Percentiles rank a stretch among this genome's conserved stretches.
Conservation (phyloP, 2,329 filamentous ascomycete genomes). For the Sphaerulina musiva region DNA sequence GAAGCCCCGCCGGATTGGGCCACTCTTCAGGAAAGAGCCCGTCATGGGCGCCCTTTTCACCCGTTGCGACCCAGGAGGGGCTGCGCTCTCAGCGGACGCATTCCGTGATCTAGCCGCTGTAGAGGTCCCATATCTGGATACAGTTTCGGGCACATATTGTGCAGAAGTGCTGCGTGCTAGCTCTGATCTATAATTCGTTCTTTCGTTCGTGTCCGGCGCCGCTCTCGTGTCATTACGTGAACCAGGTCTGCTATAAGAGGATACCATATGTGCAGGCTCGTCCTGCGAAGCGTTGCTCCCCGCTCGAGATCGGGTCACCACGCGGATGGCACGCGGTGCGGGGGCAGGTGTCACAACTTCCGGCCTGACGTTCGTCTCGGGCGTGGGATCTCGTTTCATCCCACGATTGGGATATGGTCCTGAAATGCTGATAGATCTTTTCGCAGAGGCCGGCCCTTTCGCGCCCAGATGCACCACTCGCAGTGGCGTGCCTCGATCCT, state of each 20-base stretch:
- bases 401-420: conserved; percentile 30
- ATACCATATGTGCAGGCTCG: conserved; percentile 20
- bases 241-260: conserved; percentile 28
- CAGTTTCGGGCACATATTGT: conserved; percentile 47
- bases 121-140: conserved; percentile 35
- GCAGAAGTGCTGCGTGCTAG: conserved; percentile 32
- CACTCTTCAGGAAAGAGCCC: conserved; percentile 69
- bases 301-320: conserved; percentile 27
- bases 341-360: conserved; percentile 35
- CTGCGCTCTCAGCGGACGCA: conserved; percentile 53
- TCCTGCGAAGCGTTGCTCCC: conserved; percentile 35
- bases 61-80: conserved; percentile 66
- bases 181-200: conserved; percentile 19
- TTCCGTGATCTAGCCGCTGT: conserved; percentile 47
- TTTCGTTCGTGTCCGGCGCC: conserved; percentile 18
- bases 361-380: conserved; percentile 22
- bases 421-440: conserved; percentile 31
- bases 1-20: conserved; percentile 63
- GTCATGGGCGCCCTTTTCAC: conserved; percentile 71
- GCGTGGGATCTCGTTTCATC: conserved; percentile 30
- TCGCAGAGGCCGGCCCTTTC: conserved; percentile 28
- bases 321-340: conserved; percentile 28
- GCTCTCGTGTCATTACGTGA: conserved; percentile 26
- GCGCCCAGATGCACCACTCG: conserved; percentile 32
- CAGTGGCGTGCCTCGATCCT: conserved; percentile 30